Evolutionary conservation across 2,329 filamentous ascomycete species (phyloP).

Genomic region (Epichloe glyceriae): DNA sequence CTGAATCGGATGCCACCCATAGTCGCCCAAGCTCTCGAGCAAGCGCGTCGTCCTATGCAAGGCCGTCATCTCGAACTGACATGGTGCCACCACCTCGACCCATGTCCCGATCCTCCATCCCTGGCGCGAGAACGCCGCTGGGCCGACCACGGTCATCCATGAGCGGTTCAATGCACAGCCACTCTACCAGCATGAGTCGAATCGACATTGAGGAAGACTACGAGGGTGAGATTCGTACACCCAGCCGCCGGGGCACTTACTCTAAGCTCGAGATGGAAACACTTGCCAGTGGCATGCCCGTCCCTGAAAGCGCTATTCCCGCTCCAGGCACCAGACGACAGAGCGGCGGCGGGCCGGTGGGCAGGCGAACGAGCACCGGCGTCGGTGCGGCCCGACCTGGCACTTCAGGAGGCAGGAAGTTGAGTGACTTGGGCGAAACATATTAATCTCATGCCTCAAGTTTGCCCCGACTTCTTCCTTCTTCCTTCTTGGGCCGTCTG

Average conservation of each 20-base stretch:
- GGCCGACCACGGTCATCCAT: constrained; percentile 61
- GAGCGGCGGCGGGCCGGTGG: constrained; percentile 29
- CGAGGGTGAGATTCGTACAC: constrained; percentile 32
- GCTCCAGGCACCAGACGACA: constrained; percentile 30
- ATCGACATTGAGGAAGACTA: constrained; percentile 34
- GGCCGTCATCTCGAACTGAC: constrained; percentile 41
- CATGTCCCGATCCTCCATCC: constrained; percentile 50
- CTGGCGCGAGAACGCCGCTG: constrained; percentile 50
- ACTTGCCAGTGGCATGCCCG: constrained; percentile 26
- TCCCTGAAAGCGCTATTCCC: constrained; percentile 32
- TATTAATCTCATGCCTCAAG: constrained; percentile 23
- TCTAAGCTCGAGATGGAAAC: constrained; percentile 33
- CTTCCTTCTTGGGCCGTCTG: background rate
- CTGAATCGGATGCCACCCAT: constrained; percentile 34
- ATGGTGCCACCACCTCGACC: constrained; percentile 44
- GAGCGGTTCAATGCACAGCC: constrained; percentile 46
- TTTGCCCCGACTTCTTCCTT: background rate
- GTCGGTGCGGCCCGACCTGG: constrained; percentile 19
- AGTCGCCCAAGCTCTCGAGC: constrained; percentile 61
- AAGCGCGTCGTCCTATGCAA: constrained; percentile 42
- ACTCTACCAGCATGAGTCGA: constrained; percentile 44
- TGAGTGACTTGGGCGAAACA: constrained; percentile 41
- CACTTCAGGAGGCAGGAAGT: constrained; percentile 23
- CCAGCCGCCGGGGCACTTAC: constrained; percentile 42
- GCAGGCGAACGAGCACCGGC: constrained; percentile 29